phyloP scores from a whole-genome alignment of 1,139 yeast species.

The Saccharomyces hybrid region DNA sequence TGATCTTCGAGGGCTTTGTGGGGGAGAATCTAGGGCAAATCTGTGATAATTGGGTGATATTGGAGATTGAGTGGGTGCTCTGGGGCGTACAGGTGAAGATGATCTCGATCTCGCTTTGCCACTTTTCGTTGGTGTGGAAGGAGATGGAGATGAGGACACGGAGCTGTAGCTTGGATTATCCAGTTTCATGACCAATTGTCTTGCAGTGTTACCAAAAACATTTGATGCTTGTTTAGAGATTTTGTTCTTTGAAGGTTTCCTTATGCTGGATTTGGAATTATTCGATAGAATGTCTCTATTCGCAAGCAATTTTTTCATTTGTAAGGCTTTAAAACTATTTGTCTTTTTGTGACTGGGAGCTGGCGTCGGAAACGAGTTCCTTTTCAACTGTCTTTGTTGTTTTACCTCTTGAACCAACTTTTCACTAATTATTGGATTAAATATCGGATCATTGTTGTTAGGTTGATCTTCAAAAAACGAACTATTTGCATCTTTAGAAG shows the following conservation, averaged over 20 bases:
- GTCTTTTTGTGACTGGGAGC: conserved; percentile 28
- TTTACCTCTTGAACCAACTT: conserved; percentile 28
- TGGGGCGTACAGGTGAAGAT: conserved; percentile 16
- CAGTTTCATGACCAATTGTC: conserved; percentile 11
- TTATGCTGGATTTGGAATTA: conserved; percentile 18
- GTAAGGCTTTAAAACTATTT: conserved; percentile 32
- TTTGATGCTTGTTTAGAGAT: conserved; percentile 3
- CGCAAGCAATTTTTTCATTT: conserved; percentile 27
- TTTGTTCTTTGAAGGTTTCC: conserved; percentile 1
- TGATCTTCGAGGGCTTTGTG: conserved; percentile 6
- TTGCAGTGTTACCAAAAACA: conserved; percentile 5
- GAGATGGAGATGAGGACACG: conserved; percentile 5
- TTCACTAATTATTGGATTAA: conserved; percentile 29
- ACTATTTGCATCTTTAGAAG: conserved; percentile 1
- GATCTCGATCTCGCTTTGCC: conserved; percentile 16
- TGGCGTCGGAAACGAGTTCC: conserved; percentile 5
- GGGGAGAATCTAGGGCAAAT: conserved; percentile 14
- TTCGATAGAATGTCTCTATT: conserved; percentile 27
- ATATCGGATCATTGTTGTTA: conserved; percentile 6
- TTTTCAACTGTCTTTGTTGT: conserved; percentile 5
- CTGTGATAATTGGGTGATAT: conserved; percentile 17
- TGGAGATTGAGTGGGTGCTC: conserved; percentile 16
- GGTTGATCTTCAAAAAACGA: neutral
- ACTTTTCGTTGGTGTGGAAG: conserved; percentile 5
- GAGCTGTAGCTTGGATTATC: conserved; percentile 1